phyloP scores from a whole-genome alignment of 2,329 filamentous ascomycete species.

The Fusarium coffeatum region DNA sequence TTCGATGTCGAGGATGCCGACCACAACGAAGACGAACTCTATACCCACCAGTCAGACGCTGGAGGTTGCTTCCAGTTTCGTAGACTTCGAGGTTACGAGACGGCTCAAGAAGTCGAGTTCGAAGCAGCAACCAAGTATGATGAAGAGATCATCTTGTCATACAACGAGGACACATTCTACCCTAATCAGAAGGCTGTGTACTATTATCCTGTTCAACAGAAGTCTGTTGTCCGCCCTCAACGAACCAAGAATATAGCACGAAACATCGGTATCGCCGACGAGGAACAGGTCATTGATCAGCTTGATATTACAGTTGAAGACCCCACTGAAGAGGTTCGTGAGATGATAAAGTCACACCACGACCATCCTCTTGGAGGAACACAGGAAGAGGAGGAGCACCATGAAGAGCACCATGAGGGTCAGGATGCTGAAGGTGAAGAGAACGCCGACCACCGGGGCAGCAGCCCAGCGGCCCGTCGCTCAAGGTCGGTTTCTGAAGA shows the following conservation, averaged over 20 bases:
- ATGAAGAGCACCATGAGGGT: slow-evolving; percentile 48
- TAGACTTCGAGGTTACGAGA: slow-evolving; percentile 73
- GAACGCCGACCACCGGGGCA: slow-evolving; percentile 28
- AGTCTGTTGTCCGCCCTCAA: slow-evolving; percentile 70
- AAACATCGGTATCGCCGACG: slow-evolving; percentile 61
- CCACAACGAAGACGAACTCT: slow-evolving; percentile 64
- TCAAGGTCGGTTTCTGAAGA: slow-evolving; percentile 50
- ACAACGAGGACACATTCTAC: slow-evolving; percentile 64
- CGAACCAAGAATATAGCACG: slow-evolving; percentile 72
- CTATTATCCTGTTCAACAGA: slow-evolving; percentile 76
- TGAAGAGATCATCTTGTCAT: slow-evolving; percentile 71
- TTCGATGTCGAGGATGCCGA: slow-evolving; percentile 69
- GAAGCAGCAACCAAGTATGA: slow-evolving; percentile 70
- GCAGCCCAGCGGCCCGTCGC: slow-evolving; percentile 41
- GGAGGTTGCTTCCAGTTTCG: slow-evolving; percentile 68
- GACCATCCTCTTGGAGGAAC: slow-evolving; percentile 63
- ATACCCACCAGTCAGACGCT: slow-evolving; percentile 62
- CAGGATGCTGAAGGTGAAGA: slow-evolving; percentile 46
- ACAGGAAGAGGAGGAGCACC: slow-evolving; percentile 51
- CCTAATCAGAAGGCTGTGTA: slow-evolving; percentile 69
- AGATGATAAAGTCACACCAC: slow-evolving; percentile 65
- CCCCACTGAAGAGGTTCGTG: slow-evolving; percentile 64
- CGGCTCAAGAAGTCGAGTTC: slow-evolving; percentile 66
- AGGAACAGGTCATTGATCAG: slow-evolving; percentile 66
- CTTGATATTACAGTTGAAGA: slow-evolving; percentile 67